Evolutionary conservation across 2,329 filamentous ascomycete species (phyloP).

Genomic region (Graphiopsis chlorocephala): DNA sequence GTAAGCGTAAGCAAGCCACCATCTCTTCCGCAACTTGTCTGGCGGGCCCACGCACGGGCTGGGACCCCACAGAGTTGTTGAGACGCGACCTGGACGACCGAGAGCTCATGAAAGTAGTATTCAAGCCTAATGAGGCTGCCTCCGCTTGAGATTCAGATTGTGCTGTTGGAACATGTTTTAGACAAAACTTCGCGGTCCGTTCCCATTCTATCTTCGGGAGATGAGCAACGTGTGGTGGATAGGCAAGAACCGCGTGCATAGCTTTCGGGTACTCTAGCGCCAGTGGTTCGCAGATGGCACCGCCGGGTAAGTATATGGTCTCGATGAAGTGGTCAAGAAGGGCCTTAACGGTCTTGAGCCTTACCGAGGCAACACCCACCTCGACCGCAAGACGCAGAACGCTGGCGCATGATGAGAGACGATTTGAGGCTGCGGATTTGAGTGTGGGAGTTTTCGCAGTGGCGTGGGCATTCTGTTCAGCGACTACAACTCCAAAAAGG

Average conservation of each 20-base stretch:
- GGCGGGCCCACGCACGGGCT: slow-evolving; percentile 20
- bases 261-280: slow-evolving; percentile 75
- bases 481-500: slow-evolving; percentile 66
- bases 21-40: slow-evolving; percentile 33
- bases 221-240: slow-evolving; percentile 76
- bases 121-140: slow-evolving; percentile 12
- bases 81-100: slow-evolving; percentile 13
- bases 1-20: slow-evolving; percentile 26
- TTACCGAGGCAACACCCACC: slow-evolving; percentile 65
- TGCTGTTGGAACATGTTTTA: slow-evolving; percentile 52
- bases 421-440: slow-evolving; percentile 42
- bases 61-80: slow-evolving; percentile 22
- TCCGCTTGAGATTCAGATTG: slow-evolving; percentile 25
- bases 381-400: slow-evolving; percentile 71
- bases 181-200: slow-evolving; percentile 63
- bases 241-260: slow-evolving; percentile 66
- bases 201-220: slow-evolving; percentile 66
- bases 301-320: slow-evolving; percentile 56
- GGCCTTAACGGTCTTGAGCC: slow-evolving; percentile 72
- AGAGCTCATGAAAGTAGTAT: slow-evolving; percentile 4
- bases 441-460: slow-evolving; percentile 49
- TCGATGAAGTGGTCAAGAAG: slow-evolving; percentile 81
- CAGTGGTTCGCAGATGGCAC: slow-evolving; percentile 66
- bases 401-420: slow-evolving; percentile 67
- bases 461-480: slow-evolving; percentile 65